Base-by-base conservation (phyloP, 352 stramenopile species). In the Globisporangium radiosum region DNA sequence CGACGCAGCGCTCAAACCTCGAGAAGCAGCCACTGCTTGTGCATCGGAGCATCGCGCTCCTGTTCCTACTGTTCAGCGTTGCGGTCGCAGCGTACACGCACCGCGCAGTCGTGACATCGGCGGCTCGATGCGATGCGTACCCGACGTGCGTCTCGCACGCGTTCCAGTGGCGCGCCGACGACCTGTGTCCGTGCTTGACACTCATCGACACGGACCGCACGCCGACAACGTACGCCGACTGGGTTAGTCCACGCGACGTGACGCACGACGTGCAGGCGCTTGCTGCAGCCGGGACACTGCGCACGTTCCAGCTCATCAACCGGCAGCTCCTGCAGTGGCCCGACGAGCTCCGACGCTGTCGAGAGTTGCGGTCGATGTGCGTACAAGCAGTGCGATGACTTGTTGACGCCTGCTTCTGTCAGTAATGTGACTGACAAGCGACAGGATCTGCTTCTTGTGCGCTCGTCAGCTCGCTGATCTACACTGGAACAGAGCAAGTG, bases 301-400 rank as follows among this genome's bases (percentile, higher is more conserved):
- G 64, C 10, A 72, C 63, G 8, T 54, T 75, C 15, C 69, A 77
- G 33, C 38, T 80, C 7, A 71, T 75, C 15, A 80, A 80, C 45
- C 62, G 64, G 25, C 49, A 66, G 8, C 43, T 80, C 0, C 42
- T 36, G 0, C 39, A 52, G 2, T 58, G 65, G 39, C 72, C 72
- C 0, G 62, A 78, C 0, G 59, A 73, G 5, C 59, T 87, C 17
- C 55, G 49, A 9, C n/a, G 9, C 7, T 82, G 74, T 33, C 25
- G 7, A 4, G 54, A 72, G 0, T 63, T 87, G 6, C 65, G 70
- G 14, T 63, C 74, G 52, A 57, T 87, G 76, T 84, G 70, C 47
- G 39, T 57, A 11, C 40, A 44, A 19, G 17, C 17, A 19, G 17
- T 19, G 17, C 17, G 7, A 44, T 44, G 40, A 44, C 17, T 45